Base-by-base conservation (phyloP, 306 rosid genomes). In the Ormosia emarginata region DNA sequence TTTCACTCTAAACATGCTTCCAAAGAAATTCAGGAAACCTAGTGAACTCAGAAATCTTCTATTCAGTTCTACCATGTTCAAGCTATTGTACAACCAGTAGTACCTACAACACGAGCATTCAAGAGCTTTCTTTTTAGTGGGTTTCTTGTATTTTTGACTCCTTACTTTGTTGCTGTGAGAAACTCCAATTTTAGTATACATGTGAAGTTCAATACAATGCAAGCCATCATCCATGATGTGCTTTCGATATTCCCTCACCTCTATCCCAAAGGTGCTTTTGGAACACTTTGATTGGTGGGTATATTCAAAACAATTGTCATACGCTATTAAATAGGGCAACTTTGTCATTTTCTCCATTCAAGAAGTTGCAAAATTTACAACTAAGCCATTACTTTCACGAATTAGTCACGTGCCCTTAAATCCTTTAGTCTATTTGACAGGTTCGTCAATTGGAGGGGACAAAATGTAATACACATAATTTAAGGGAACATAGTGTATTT, bases 201-300 rank as follows among this genome's bases (percentile, higher is more conserved):
- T 79, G 99, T 95, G 77, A 90, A 98, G 89, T 95, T 95, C 92
- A 95, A 95, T 67, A 93, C 97, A 1, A 93, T 95, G 99, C 98
- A 95, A 77, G 99, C 98, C 1, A 90, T 95, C 52, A 98, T 93
- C 29, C 97, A 93, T 73, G 97, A 95, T 82, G 96, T 95, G 82
- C 94, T 95, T 29, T 49, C 93, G 84, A 95, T 95, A 59, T 92
- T 95, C 18, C 98, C 99, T 39, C 97, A 95, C 72, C 83, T 95
- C 4, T 64, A 90, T 81, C 98, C 98, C 1, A 90, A 79, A 55
- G 94, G 72, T 74, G 99, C 24, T 0, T 24, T 24, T 24, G 24
- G 24, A 24, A 24, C 24, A 24, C 24, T 24, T 24, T 24, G 24
- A 24, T 24, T 24, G 24, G 24, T 24, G 24, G 24, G 24, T 24